Evolutionary conservation across 2,329 filamentous ascomycete species (phyloP).

Genomic region (Tolypocladium capitatum): DNA sequence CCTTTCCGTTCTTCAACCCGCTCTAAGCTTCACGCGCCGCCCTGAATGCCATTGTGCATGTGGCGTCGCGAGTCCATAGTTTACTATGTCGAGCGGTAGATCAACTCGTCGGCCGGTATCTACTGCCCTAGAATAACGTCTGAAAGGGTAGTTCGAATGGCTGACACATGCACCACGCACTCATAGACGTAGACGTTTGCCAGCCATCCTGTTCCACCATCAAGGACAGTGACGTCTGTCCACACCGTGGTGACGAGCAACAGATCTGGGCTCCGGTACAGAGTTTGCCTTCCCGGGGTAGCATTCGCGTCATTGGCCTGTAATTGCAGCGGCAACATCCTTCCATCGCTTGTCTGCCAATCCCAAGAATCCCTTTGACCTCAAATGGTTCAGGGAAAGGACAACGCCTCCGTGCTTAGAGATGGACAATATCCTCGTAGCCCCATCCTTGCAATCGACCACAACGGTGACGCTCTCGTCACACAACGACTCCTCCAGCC

Average conservation of each 20-base stretch:
- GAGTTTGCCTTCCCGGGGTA: constrained; percentile 7
- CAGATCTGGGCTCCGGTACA: neutral
- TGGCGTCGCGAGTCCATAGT: constrained; percentile 41
- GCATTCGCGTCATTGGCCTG: constrained; percentile 16
- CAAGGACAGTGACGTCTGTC: neutral
- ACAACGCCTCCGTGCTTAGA: constrained; percentile 74
- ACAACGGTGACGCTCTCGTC: constrained; percentile 73
- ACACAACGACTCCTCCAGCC: constrained; percentile 76
- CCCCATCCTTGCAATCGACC: constrained; percentile 47
- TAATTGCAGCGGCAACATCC: constrained; percentile 19
- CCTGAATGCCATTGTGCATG: constrained; percentile 13
- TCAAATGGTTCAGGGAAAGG: constrained; percentile 47
- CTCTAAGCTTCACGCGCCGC: constrained; percentile 18
- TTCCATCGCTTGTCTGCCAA: constrained; percentile 23
- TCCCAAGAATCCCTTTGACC: constrained; percentile 46
- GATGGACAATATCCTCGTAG: constrained; percentile 51
- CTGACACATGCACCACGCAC: constrained; percentile 44
- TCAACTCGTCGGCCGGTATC: constrained; percentile 61
- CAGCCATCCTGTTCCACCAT: neutral
- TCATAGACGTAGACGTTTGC: neutral
- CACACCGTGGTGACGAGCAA: neutral
- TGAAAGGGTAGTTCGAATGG: constrained; percentile 79
- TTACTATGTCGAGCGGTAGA: constrained; percentile 47
- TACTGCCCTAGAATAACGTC: constrained; percentile 67
- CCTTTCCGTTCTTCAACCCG: constrained; percentile 13